Evolutionary conservation across 176 grass and related monocot species (phyloP).

Genomic region (Canna indica): DNA sequence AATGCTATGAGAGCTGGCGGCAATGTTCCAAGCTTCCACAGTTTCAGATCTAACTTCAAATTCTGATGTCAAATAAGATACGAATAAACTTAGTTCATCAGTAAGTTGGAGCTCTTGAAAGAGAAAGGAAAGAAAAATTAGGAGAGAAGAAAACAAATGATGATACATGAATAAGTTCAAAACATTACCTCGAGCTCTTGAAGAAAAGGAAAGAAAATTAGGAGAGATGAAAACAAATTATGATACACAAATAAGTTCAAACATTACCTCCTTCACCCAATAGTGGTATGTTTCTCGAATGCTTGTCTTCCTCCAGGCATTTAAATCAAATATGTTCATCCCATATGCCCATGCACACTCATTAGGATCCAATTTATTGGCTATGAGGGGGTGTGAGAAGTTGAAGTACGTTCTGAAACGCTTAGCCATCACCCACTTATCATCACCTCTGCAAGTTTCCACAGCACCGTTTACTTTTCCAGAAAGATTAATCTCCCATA

Average conservation of each 20-base stretch:
- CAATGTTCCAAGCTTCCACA: constrained; percentile 97
- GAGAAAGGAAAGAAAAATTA: not conserved
- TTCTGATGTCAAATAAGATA: constrained; percentile 43
- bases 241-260: not conserved
- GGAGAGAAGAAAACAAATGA: not conserved
- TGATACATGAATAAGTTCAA: not conserved
- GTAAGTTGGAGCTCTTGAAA: not conserved
- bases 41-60: constrained; percentile 73
- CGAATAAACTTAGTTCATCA: not conserved
- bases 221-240: not conserved
- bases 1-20: constrained; percentile 95
- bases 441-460: constrained; percentile 75
- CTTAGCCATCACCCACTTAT: constrained; percentile 91
- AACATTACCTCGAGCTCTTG: constrained; percentile 37
- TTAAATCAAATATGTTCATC: constrained; percentile 91
- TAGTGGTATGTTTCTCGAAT: constrained; percentile 89
- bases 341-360: constrained; percentile 98
- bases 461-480: constrained; percentile 95
- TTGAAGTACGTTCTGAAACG: constrained; percentile 95
- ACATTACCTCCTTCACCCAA: constrained; percentile 84
- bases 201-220: not conserved
- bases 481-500: constrained; percentile 83
- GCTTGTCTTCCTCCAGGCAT: constrained; percentile 76
- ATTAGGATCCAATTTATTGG: constrained; percentile 59
- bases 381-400: constrained; percentile 79